Conservation (phyloP, 345 rosid genomes). For the Angophora floribunda region DNA sequence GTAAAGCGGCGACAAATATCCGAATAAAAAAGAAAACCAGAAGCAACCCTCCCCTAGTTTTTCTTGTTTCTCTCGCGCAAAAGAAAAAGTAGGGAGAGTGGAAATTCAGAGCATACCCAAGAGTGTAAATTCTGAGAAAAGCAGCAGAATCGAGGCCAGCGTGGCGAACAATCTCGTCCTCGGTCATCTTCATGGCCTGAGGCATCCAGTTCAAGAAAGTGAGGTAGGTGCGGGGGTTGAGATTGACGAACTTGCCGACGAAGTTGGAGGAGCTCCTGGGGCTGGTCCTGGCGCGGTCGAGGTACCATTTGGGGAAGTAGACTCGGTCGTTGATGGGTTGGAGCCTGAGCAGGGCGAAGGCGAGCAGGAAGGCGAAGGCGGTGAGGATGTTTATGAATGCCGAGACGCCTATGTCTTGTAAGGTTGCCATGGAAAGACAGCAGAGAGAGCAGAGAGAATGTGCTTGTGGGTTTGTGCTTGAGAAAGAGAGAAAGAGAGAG, state of each 20-base stretch:
- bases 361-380: slow-evolving; percentile 73
- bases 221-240: slow-evolving; percentile 60
- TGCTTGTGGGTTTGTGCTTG: neutral
- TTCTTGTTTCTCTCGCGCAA: neutral
- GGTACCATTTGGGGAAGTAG: slow-evolving; percentile 88
- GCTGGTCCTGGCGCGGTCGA: slow-evolving; percentile 53
- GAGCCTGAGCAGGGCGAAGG: slow-evolving; percentile 80
- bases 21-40: neutral
- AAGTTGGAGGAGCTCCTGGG: slow-evolving; percentile 52
- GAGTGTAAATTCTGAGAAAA: slow-evolving; percentile 83
- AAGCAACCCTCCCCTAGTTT: neutral
- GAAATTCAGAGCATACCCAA: slow-evolving; percentile 40
- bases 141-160: slow-evolving; percentile 97
- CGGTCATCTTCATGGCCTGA: slow-evolving; percentile 83
- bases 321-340: slow-evolving; percentile 94
- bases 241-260: slow-evolving; percentile 77
- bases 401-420: slow-evolving; percentile 78
- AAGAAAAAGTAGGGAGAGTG: neutral
- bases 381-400: slow-evolving; percentile 64
- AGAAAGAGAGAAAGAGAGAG: neutral
- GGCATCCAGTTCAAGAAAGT: slow-evolving; percentile 99
- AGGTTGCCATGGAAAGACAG: slow-evolving; percentile 56
- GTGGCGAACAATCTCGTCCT: slow-evolving; percentile 65
- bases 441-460: neutral
- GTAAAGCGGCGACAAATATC: neutral